A percentile compares a stretch with the other conserved stretches of the same genome.
Evolutionary conservation across 805 yeast genomes (phyloP).

Genomic region (Wickerhamiella parazyma): DNA sequence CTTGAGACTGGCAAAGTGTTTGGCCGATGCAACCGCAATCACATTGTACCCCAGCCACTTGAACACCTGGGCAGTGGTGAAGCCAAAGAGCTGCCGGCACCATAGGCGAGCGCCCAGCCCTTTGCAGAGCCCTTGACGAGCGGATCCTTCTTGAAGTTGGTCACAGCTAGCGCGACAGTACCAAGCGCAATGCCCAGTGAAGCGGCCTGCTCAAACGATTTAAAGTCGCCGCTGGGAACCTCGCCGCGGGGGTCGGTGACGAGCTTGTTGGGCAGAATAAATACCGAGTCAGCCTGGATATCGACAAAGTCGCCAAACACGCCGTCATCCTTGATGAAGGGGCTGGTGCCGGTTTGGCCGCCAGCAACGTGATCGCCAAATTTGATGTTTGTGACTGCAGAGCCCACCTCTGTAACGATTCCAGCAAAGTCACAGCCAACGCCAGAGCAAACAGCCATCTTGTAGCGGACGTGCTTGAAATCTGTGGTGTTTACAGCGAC

Average conservation of each 20-base stretch:
- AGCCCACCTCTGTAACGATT: constrained; percentile 38
- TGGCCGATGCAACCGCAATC: constrained; percentile 38
- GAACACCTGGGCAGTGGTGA: constrained; percentile 45
- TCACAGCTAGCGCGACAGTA: constrained; percentile 35
- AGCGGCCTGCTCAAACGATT: constrained; percentile 52
- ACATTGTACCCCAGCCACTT: constrained; percentile 35
- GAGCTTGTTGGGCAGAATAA: constrained; percentile 20
- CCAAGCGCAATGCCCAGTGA: constrained; percentile 40
- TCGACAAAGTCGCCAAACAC: constrained; percentile 44
- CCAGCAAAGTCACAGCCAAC: constrained; percentile 53
- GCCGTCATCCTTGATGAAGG: constrained; percentile 34
- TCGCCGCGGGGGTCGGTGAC: constrained; percentile 19
- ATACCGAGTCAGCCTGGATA: constrained; percentile 27
- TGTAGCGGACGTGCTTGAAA: constrained; percentile 41
- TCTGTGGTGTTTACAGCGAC: constrained; percentile 58
- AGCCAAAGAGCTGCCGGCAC: constrained; percentile 54
- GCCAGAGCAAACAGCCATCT: constrained; percentile 36
- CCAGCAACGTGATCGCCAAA: constrained; percentile 46
- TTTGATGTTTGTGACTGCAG: constrained; percentile 26
- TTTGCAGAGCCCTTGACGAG: constrained; percentile 23
- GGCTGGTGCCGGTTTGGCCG: constrained; percentile 41
- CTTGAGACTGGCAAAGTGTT: constrained; percentile 31
- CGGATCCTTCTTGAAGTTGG: constrained; percentile 19
- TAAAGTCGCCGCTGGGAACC: constrained; percentile 29
- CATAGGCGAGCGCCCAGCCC: constrained; percentile 21